A percentile compares a stretch with the other conserved stretches of the same genome.
Evolutionary conservation across 208 protist species (phyloP).

Genomic region (Kentomonas sorsogonicus): DNA sequence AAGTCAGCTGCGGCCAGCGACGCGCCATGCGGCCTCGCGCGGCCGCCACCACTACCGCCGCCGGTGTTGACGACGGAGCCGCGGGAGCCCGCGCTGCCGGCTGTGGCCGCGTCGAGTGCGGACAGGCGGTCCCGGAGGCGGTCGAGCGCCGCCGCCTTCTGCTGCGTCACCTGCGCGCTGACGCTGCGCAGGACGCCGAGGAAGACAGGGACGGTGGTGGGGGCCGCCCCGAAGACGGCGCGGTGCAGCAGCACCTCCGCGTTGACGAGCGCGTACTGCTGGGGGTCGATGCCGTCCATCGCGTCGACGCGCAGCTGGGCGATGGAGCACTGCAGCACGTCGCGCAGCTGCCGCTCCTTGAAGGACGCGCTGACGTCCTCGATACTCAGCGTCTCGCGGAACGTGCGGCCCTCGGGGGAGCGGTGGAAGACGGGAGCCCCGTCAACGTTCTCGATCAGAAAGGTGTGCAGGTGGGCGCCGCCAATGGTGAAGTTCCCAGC

Average conservation of each 20-base stretch:
- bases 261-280: slow-evolving; percentile 41
- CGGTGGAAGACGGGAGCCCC: slow-evolving; percentile 29
- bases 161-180: slow-evolving; percentile 47
- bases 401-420: slow-evolving; percentile 56
- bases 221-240: slow-evolving; percentile 62
- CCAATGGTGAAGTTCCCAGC: slow-evolving; percentile 57
- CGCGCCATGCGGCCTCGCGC: no score
- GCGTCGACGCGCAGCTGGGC: slow-evolving; percentile 27
- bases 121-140: slow-evolving; percentile 26
- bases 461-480: slow-evolving; percentile 36
- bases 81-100: no score
- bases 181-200: slow-evolving; percentile 47
- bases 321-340: slow-evolving; percentile 75
- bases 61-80: no score
- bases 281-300: slow-evolving; percentile 74
- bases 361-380: slow-evolving; percentile 54
- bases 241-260: slow-evolving; percentile 34
- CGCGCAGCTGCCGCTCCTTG: slow-evolving; percentile 86
- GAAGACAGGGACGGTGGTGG: slow-evolving; percentile 66
- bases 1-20: no score
- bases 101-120: no score
- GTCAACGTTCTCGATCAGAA: slow-evolving; percentile 54
- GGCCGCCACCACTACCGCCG: no score
- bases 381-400: slow-evolving; percentile 42
- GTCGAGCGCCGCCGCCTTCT: slow-evolving; percentile 27